Percentiles rank a stretch among this genome's conserved stretches.
phyloP scores from a whole-genome alignment of 192 early-diverging fungal species.

The Coemansia sp. region DNA sequence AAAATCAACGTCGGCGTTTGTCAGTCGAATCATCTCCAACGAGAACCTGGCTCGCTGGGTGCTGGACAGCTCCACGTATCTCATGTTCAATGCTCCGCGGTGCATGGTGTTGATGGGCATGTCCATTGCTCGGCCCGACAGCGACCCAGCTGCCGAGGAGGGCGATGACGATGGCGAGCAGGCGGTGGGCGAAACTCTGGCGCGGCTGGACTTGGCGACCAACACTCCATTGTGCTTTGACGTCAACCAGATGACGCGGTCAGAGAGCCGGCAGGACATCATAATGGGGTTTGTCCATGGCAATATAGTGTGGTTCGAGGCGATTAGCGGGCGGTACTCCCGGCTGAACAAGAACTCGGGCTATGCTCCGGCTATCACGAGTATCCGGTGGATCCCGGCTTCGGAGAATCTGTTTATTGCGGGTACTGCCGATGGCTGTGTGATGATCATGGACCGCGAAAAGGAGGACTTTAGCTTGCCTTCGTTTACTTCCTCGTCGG shows the following conservation, averaged over 20 bases:
- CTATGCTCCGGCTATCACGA: slow-evolving; percentile 65
- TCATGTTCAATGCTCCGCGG: slow-evolving; percentile 34
- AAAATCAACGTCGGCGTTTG: slow-evolving; percentile 69
- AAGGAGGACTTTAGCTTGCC: slow-evolving; percentile 66
- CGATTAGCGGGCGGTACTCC: slow-evolving; percentile 77
- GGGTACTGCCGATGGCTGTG: slow-evolving; percentile 74
- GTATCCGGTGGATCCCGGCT: slow-evolving; percentile 85
- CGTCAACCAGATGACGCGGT: slow-evolving; percentile 67
- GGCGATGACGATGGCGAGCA: too few species aligned
- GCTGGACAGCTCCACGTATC: slow-evolving; percentile 6
- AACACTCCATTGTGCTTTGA: slow-evolving; percentile 80
- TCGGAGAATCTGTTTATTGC: slow-evolving; percentile 81
- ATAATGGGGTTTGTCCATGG: slow-evolving; percentile 79
- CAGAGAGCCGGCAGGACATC: slow-evolving; percentile 68
- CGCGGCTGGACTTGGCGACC: slow-evolving; percentile 67
- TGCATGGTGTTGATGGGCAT: slow-evolving; percentile 10
- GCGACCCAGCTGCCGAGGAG: too few species aligned
- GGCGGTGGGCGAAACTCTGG: slow-evolving; percentile 69
- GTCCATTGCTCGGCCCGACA: slow-evolving; percentile 42
- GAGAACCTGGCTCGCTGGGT: slow-evolving; percentile 56
- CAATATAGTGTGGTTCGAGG: slow-evolving; percentile 81
- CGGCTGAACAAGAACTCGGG: slow-evolving; percentile 76
- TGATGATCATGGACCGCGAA: slow-evolving; percentile 81
- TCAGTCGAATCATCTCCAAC: slow-evolving; percentile 62
- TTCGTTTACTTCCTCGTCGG: slow-evolving; percentile 2